Evolutionary conservation across 2,329 filamentous ascomycete genomes (phyloP).

Genomic region (Phialemoniopsis sp.): DNA sequence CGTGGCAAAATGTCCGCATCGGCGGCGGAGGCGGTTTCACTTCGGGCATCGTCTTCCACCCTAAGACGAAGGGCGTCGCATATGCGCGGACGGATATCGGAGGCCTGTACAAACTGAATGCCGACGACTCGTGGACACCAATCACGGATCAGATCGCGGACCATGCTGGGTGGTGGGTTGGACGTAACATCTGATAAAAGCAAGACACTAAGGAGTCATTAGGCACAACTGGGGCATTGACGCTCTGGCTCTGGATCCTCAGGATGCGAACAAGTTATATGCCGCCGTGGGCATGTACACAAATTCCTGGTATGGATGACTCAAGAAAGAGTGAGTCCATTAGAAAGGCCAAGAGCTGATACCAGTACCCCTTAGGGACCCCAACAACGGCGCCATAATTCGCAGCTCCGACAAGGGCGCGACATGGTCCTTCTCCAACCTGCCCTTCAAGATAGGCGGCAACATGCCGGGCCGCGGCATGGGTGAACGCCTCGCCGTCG

Average conservation of each 20-base stretch:
- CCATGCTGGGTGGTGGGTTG: conserved; percentile 36
- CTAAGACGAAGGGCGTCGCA: conserved; percentile 41
- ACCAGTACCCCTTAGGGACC: conserved; percentile 32
- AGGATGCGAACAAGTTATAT: conserved; percentile 46
- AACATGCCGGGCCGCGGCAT: conserved; percentile 59
- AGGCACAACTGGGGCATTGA: conserved; percentile 55
- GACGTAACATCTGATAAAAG: neutral
- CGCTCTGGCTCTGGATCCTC: conserved; percentile 50
- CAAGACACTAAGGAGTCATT: neutral
- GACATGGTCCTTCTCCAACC: conserved; percentile 43
- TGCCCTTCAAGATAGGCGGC: conserved; percentile 57
- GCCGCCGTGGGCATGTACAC: conserved; percentile 55
- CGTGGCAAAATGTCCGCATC: conserved; percentile 46
- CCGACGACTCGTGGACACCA: conserved; percentile 50
- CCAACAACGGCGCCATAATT: conserved; percentile 49
- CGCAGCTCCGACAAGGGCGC: conserved; percentile 48
- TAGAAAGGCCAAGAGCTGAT: conserved; percentile 3
- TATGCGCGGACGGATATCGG: conserved; percentile 56
- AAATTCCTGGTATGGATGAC: conserved; percentile 38
- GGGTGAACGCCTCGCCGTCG: conserved; percentile 54
- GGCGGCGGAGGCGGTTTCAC: conserved; percentile 55
- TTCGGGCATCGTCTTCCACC: conserved; percentile 54
- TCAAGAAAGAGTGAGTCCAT: conserved; percentile 5
- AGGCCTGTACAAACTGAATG: conserved; percentile 49
- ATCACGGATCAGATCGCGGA: conserved; percentile 43